Conservation (phyloP, 1,284 basidiomycete genomes). For the Porodaedalea pini region DNA sequence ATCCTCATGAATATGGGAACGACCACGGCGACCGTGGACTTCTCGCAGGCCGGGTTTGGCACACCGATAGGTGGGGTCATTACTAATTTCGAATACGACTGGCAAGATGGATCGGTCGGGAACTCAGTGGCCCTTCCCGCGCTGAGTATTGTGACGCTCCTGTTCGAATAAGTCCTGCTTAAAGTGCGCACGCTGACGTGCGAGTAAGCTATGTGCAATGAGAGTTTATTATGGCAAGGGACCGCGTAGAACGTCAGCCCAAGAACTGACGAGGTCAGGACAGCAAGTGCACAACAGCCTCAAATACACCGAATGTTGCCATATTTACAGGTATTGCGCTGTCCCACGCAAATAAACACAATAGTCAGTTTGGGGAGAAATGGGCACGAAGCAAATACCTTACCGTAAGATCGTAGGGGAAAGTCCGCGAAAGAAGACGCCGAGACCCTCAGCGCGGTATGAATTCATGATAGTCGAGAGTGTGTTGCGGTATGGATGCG, state of each 20-base stretch:
- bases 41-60: constrained; percentile 9
- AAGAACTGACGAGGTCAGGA: constrained; percentile 28
- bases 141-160: constrained; percentile 13
- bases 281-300: constrained; percentile 39
- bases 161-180: constrained; percentile 15
- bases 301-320: constrained; percentile 53
- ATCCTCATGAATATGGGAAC: constrained; percentile 19
- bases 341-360: neutral
- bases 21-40: constrained; percentile 4
- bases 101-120: constrained; percentile 6
- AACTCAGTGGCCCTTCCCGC: neutral
- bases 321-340: constrained; percentile 56
- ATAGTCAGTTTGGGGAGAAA: neutral
- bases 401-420: constrained; percentile 77
- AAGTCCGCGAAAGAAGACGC: constrained; percentile 73
- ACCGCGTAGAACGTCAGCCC: neutral
- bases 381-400: constrained; percentile 28
- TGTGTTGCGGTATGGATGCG: constrained; percentile 52
- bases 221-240: neutral
- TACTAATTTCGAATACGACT: constrained; percentile 3
- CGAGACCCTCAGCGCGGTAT: constrained; percentile 59
- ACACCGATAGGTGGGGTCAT: neutral
- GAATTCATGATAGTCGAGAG: constrained; percentile 57
- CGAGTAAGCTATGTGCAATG: neutral
- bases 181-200: no score